Conservation (phyloP, 2,329 filamentous ascomycete genomes). For the Dryadomyces quercus-mongolicae region DNA sequence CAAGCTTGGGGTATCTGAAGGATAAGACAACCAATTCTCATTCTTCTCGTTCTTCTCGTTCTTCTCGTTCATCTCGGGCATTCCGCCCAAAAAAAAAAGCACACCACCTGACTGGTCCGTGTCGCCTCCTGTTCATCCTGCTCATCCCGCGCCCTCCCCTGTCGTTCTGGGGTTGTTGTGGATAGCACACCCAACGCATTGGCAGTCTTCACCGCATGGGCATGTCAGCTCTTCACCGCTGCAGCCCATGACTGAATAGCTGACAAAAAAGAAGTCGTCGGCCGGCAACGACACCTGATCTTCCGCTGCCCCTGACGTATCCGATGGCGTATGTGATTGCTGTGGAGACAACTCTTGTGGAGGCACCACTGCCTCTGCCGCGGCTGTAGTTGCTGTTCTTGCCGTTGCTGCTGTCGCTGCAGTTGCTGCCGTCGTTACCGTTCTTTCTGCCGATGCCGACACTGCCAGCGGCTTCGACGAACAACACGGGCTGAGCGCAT, state of each 20-base stretch:
- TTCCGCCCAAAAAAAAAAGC: not conserved
- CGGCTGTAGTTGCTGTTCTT: not conserved
- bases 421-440: not conserved
- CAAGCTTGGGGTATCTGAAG: not conserved
- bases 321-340: slow-evolving; percentile 33
- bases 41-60: too few species aligned
- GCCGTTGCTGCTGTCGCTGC: not conserved
- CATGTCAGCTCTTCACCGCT: slow-evolving; percentile 25
- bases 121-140: not conserved
- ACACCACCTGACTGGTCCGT: too few species aligned
- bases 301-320: slow-evolving; percentile 32
- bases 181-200: slow-evolving; percentile 57
- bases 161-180: slow-evolving; percentile 32
- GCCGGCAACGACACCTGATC: slow-evolving; percentile 36
- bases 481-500: not conserved
- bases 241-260: slow-evolving; percentile 13
- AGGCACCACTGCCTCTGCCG: not conserved
- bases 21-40: not conserved
- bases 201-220: slow-evolving; percentile 51
- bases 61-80: not conserved
- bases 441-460: too few species aligned
- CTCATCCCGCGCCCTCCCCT: not conserved
- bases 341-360: slow-evolving; percentile 19
- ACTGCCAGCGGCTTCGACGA: not conserved
- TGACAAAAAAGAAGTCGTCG: slow-evolving; percentile 48